phyloP scores from a whole-genome alignment of 805 yeast genomes.

The Starmerella riodocensis region DNA sequence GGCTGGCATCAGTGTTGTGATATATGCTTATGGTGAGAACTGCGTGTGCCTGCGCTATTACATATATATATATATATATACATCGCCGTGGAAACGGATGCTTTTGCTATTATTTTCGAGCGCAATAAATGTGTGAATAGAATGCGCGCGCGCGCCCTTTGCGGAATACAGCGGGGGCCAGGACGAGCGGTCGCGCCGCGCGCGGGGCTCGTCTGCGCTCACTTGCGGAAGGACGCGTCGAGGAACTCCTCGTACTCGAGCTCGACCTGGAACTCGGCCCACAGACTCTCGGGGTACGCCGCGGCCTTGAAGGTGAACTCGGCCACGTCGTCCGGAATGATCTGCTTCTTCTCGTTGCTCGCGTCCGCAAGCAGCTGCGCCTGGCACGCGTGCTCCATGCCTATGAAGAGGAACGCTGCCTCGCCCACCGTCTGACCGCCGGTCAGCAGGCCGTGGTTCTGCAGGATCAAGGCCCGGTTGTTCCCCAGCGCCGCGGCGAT shows the following conservation, averaged over 20 bases:
- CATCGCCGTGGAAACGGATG: too few relatives aligned
- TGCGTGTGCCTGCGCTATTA: too few relatives aligned
- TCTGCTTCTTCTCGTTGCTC: slow-evolving; percentile 33
- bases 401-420: slow-evolving; percentile 52
- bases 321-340: slow-evolving; percentile 51
- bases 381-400: slow-evolving; percentile 53
- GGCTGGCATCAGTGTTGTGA: too few relatives aligned
- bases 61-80: too few relatives aligned
- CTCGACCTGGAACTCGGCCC: slow-evolving; percentile 41
- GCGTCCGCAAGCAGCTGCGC: slow-evolving; percentile 55
- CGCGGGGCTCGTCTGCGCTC: background rate
- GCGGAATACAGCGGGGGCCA: too few relatives aligned
- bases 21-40: too few relatives aligned
- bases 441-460: slow-evolving; percentile 62
- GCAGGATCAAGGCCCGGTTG: slow-evolving; percentile 44
- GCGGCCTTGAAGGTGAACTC: slow-evolving; percentile 47
- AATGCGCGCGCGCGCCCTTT: too few relatives aligned
- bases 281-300: slow-evolving; percentile 55
- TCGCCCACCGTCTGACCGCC: slow-evolving; percentile 61
- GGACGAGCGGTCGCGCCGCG: too few relatives aligned
- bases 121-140: too few relatives aligned
- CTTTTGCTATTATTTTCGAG: too few relatives aligned
- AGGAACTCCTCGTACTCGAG: slow-evolving; percentile 15
- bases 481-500: slow-evolving; percentile 50
- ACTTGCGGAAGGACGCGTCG: slow-evolving; percentile 16